Conservation (phyloP, 192 early-diverging fungal species). For the Coemansia sp. region DNA sequence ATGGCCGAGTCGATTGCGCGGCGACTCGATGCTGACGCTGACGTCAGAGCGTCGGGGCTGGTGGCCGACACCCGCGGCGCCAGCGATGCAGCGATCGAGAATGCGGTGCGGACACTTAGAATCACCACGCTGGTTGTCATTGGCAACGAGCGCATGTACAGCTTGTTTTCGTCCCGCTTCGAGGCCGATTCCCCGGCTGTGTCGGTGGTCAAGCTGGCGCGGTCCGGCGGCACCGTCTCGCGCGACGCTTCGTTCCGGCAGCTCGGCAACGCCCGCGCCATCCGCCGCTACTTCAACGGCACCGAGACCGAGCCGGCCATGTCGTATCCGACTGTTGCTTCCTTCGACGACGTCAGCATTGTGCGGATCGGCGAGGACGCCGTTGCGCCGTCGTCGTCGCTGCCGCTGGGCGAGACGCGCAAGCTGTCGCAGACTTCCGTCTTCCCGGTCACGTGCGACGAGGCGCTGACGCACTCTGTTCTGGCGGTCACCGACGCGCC, state of each 20-base stretch:
- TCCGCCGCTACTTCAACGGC: constrained; percentile 96
- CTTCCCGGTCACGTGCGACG: constrained; percentile 75
- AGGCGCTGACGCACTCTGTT: constrained; percentile 82
- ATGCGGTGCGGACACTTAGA: constrained; percentile 70
- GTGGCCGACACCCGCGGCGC: constrained; percentile 82
- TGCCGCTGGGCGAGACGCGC: constrained; percentile 86
- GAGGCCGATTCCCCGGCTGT: constrained; percentile 49
- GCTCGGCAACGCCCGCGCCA: constrained; percentile 69
- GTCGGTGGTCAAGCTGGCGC: constrained; percentile 80
- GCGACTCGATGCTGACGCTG: constrained; percentile 62
- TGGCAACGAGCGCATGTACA: constrained; percentile 93
- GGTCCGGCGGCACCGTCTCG: constrained; percentile 93
- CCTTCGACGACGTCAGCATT: constrained; percentile 76
- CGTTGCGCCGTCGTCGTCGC: constrained; percentile 83
- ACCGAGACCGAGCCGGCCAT: constrained; percentile 70
- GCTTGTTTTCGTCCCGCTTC: constrained; percentile 67
- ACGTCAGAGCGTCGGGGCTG: constrained; percentile 66
- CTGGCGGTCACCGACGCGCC: constrained; percentile 73
- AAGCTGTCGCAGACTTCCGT: constrained; percentile 78
- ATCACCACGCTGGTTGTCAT: constrained; percentile 87
- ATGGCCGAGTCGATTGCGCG: constrained; percentile 65
- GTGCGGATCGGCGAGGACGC: constrained; percentile 68
- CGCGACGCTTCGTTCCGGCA: constrained; percentile 73
- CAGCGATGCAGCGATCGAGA: constrained; percentile 73
- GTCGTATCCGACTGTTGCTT: constrained; percentile 82